Percentiles rank a stretch among this genome's conserved stretches.
These are phyloP conservation scores for Dactylonectria estremocensis DNA, from an alignment of 2,329 filamentous ascomycete species.

Conservation along the genomic window DNA sequence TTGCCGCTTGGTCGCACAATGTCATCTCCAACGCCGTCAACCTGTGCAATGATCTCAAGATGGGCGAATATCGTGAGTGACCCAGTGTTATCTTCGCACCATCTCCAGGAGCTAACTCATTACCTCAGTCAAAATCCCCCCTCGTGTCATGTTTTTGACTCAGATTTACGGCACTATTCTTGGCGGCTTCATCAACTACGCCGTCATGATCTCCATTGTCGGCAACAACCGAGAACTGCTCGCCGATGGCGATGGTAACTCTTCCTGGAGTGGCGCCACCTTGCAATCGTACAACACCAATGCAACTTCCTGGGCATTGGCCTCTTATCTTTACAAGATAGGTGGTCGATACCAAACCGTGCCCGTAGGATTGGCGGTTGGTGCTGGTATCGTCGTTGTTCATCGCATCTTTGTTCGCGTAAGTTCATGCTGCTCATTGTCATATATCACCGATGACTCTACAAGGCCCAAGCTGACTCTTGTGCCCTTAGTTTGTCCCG, in stretches of 20 bases:
- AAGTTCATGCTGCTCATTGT: constrained; percentile 31
- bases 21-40: constrained; percentile 67
- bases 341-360: constrained; percentile 63
- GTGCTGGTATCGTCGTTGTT: constrained; percentile 59
- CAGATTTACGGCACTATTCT: constrained; percentile 70
- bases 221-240: constrained; percentile 64
- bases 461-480: constrained; percentile 9
- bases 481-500: constrained; percentile 59
- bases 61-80: constrained; percentile 69
- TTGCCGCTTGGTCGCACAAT: constrained; percentile 72
- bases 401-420: constrained; percentile 62
- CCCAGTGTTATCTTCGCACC: rapidly evolving
- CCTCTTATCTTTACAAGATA: constrained; percentile 66
- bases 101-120: constrained; percentile 35
- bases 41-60: constrained; percentile 68
- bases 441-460: too few relatives aligned
- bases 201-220: constrained; percentile 70
- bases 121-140: constrained; percentile 67
- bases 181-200: constrained; percentile 69
- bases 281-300: constrained; percentile 66
- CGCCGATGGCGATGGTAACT: constrained; percentile 60
- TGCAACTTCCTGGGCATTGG: constrained; percentile 65
- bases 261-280: constrained; percentile 67
- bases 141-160: constrained; percentile 68
- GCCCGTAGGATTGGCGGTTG: constrained; percentile 65